These are phyloP conservation scores for Sugiyamaella sp. DNA, from an alignment of 1,139 yeast species.

Conservation along the genomic window DNA sequence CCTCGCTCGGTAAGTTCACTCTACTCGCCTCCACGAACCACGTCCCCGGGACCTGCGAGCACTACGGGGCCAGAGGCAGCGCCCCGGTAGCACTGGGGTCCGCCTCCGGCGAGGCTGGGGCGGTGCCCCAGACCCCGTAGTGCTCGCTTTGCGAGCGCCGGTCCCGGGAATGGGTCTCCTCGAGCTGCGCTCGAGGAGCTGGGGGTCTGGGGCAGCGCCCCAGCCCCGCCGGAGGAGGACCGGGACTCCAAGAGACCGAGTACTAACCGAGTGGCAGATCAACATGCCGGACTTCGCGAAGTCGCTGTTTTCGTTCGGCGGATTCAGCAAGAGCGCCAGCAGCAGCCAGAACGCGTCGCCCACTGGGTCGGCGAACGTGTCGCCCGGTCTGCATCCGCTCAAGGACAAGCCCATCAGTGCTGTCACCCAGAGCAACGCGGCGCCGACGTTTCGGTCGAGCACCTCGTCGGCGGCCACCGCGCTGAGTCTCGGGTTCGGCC, in stretches of 20 bases:
- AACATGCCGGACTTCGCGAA: constrained; percentile 39
- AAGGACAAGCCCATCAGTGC: constrained; percentile 23
- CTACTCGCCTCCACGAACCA: too few relatives aligned
- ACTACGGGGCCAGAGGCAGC: too few relatives aligned
- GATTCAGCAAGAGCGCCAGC: constrained; percentile 21
- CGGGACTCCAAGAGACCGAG: background rate
- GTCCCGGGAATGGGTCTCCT: too few relatives aligned
- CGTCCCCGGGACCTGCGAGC: too few relatives aligned
- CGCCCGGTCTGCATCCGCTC: constrained; percentile 20
- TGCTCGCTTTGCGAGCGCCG: background rate
- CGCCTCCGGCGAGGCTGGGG: background rate
- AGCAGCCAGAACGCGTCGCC: constrained; percentile 19
- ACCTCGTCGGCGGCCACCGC: constrained; percentile 18
- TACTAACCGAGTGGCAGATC: background rate
- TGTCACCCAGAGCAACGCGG: constrained; percentile 24
- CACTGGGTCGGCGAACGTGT: constrained; percentile 14
- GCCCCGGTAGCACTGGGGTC: too few relatives aligned
- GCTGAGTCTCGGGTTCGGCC: constrained; percentile 16
- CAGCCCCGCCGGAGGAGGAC: constrained; percentile 1
- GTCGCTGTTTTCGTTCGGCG: constrained; percentile 36
- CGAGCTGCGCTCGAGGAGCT: background rate
- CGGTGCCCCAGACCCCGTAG: background rate
- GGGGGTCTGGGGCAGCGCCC: constrained; percentile 1
- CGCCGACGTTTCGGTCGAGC: constrained; percentile 24
- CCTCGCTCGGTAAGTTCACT: too few relatives aligned